Evolutionary conservation across 2,329 filamentous ascomycete species (phyloP), one percentile per base, ranked within the genome.

Genomic region (Teratosphaeria zuluensis): DNA sequence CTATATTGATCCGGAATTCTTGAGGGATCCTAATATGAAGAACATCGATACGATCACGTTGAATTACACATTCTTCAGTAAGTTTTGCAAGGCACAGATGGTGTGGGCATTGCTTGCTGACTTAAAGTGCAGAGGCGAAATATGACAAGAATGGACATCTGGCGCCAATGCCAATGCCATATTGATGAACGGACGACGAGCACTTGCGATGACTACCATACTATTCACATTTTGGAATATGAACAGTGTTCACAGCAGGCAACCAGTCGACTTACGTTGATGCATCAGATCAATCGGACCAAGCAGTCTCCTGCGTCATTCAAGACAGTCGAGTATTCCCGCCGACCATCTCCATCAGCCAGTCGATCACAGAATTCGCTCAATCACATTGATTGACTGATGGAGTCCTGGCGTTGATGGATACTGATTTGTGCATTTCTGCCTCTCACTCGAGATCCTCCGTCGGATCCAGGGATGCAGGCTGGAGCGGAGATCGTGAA

Each of bases 41-140:
- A 89, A 88, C 0, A 90, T 99, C 62, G 90, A 96, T 77, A 96
- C 92, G 1, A 91, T 99, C 58, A 99, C 94, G 35, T 75, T 99
- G 69, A 95, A 87, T 66, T 99, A 99, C 77, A 99, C 94, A 0
- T 99, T 99, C 73, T 99, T 99, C 74, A 99, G 91, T 95, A 78
- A 79, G 90, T 81, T 56, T 54, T 16, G 9, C 9, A 9, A 38
- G 30, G n/a, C 12, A 59, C n/a, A 19, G 35, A 35, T 9, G 30
- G 24, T 19, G 24, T 31, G 12, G 21, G 16, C 4, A 46, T 55
- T 8, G 24, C 33, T 55, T 24, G 32, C 14, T 57, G 14, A 55
- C 42, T 33, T 56, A 2, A 14, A 55, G 19, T 58, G 61, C 72
- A 90, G 87, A 94, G 76, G 90, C 90, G 55, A 88, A 84, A 72